Conservation (phyloP, 352 stramenopile genomes). For the Pythium grandisporangium region DNA sequence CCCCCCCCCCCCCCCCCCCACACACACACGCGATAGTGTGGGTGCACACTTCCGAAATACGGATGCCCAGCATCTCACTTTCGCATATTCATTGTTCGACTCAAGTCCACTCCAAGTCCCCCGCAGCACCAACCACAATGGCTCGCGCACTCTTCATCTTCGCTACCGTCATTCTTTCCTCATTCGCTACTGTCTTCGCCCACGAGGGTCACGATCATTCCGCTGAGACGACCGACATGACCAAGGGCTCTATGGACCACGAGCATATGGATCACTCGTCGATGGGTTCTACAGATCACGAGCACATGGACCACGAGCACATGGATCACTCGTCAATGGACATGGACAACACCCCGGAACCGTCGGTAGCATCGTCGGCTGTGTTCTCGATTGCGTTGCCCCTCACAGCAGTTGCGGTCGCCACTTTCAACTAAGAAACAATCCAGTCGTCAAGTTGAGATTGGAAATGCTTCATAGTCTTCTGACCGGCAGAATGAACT, state of each 20-base stretch:
- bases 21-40: too few relatives aligned
- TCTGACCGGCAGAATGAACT: neutral
- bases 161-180: neutral
- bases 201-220: constrained; percentile 5
- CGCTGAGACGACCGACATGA: too few relatives aligned
- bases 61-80: too few relatives aligned
- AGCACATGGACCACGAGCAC: neutral
- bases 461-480: neutral
- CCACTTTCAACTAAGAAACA: constrained; percentile 3
- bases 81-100: too few relatives aligned
- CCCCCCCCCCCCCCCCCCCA: too few relatives aligned
- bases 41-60: too few relatives aligned
- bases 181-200: constrained; percentile 3
- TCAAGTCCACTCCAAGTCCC: too few relatives aligned
- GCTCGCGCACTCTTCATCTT: constrained; percentile 3
- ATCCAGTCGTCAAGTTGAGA: neutral
- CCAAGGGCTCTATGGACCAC: neutral
- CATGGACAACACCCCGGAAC: constrained; percentile 1
- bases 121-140: constrained; percentile 4
- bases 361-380: neutral
- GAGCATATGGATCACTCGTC: neutral
- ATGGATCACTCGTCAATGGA: neutral
- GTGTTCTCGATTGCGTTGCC: constrained; percentile 12
- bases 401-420: constrained; percentile 6
- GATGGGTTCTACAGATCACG: neutral